Evolutionary conservation across 2,329 filamentous ascomycete species (phyloP).

Genomic region (Septoria petroselini): DNA sequence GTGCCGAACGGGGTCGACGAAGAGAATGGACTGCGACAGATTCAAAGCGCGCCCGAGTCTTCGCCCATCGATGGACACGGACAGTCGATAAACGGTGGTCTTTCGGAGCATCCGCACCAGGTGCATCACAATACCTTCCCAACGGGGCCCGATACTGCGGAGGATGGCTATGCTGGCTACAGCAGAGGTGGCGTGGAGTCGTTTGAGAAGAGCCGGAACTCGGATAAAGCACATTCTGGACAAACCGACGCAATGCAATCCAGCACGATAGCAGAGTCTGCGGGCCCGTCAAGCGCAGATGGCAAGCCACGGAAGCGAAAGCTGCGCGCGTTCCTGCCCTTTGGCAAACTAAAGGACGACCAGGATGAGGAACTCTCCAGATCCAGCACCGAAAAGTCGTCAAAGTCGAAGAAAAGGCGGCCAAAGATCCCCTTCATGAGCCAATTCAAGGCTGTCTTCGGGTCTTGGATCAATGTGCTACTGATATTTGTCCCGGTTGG

Average conservation of each 20-base stretch:
- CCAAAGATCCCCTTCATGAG: slow-evolving; percentile 33
- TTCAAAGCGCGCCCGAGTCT: slow-evolving; percentile 16
- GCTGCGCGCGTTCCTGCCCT: slow-evolving; percentile 24
- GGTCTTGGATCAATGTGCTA: slow-evolving; percentile 83
- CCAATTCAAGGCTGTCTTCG: slow-evolving; percentile 71
- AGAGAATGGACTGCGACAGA: slow-evolving; percentile 25
- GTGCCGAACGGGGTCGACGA: slow-evolving; percentile 22
- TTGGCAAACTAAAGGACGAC: slow-evolving; percentile 16
- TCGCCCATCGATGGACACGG: slow-evolving; percentile 19
- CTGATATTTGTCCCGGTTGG: slow-evolving; percentile 75
- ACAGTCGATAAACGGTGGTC: slow-evolving; percentile 16
- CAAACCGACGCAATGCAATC: slow-evolving; percentile 15
- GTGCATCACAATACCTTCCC: slow-evolving; percentile 17
- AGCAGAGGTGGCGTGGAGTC: slow-evolving; percentile 1
- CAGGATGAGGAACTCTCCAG: slow-evolving; percentile 10
- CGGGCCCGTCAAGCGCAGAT: slow-evolving; percentile 12
- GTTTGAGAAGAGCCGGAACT: slow-evolving; percentile 12
- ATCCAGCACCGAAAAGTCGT: slow-evolving; percentile 24
- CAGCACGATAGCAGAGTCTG: slow-evolving; percentile 18
- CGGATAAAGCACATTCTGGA: slow-evolving; percentile 10
- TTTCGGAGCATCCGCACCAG: slow-evolving; percentile 7
- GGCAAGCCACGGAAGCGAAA: slow-evolving; percentile 27
- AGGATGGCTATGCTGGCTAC: slow-evolving; percentile 11
- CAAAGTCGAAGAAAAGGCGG: slow-evolving; percentile 29
- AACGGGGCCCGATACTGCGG: slow-evolving; percentile 12